Base-by-base conservation (phyloP, 163 green algal genomes). In the Trebouxia gelatinosa region DNA sequence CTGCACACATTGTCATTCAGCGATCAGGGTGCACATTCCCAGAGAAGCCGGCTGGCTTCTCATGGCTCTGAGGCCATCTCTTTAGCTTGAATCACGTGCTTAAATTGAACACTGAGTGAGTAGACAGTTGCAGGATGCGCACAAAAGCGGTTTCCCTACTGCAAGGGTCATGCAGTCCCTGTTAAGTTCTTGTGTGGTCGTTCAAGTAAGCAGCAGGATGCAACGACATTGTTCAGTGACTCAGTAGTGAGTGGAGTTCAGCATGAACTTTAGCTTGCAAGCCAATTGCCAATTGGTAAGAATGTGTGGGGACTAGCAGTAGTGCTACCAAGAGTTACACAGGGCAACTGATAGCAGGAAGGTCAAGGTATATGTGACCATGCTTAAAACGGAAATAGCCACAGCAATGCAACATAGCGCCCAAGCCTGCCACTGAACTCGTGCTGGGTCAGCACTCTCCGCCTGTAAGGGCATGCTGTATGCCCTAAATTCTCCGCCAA, bases 1-100 rank as follows among this genome's bases (percentile, higher is more conserved):
- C 93, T n/a, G 96, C 95, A 16, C 90, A 90, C 74, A 79, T 94
- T 28, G 92, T 99, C 87, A 98, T 99, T 83, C 88, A 97, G 87
- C 87, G 84, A 38, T 89, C 87, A 28, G 92, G 93, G 17, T 97
- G 90, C 87, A 95, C 89, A 75, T 93, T 97, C 84, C 92, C 93
- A 2, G 84, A 82, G 62, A 92, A 90, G 78, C 79, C 79, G 28
- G 66, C 68, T 19, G 79, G 79, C 29, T 84, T 84, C 29, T n/a
- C 32, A 31, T 84, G 79, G 79, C 34, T 46, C 61, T 81, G 58
- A 74, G 37, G 23, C 26, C 48, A 2, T 28, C 2, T 59, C 26
- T n/a, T n/a, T n/a, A n/a, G n/a, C n/a, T n/a, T n/a, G n/a, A n/a
- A n/a, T n/a, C n/a, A n/a, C n/a, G n/a, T n/a, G 64, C 64, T 28